Percentiles rank a stretch among this genome's conserved stretches.
phyloP scores from a whole-genome alignment of 139 green algal genomes.

The Zygnema cylindricum region DNA sequence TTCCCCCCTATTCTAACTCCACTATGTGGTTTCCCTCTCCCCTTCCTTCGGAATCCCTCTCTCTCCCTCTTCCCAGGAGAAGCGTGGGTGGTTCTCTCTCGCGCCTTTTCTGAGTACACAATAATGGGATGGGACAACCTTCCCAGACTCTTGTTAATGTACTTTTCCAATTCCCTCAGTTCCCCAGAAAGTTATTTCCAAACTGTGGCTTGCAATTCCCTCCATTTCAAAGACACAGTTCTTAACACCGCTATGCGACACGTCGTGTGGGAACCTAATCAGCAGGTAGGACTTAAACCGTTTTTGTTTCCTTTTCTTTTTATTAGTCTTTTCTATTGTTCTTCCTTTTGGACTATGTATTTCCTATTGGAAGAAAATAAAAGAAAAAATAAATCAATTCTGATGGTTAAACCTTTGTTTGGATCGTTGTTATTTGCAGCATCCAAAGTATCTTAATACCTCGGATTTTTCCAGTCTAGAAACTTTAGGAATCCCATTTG shows the following conservation, averaged over 20 bases:
- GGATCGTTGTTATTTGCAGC: too few species aligned
- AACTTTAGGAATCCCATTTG: too few species aligned
- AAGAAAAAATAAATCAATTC: too few species aligned
- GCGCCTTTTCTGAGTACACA: background rate
- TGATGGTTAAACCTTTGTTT: too few species aligned
- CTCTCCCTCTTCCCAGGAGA: background rate
- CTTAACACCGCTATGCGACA: background rate
- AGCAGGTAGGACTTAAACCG: too few species aligned
- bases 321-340: too few species aligned
- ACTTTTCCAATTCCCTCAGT: slow-evolving; percentile 8
- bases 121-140: slow-evolving; percentile 29
- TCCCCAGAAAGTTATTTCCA: slow-evolving; percentile 18
- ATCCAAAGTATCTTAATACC: too few species aligned
- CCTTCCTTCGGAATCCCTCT: too few species aligned
- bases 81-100: background rate
- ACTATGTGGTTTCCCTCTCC: background rate
- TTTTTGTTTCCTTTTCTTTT: too few species aligned
- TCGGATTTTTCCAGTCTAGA: too few species aligned
- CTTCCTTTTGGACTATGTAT: too few species aligned
- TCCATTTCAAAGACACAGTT: background rate
- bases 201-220: slow-evolving; percentile 6
- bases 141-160: slow-evolving; percentile 2
- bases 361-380: too few species aligned
- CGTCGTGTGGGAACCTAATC: background rate
- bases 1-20: background rate